These are phyloP conservation scores for Lepraria neglecta DNA, from an alignment of 495 filamentous ascomycete species.

Conservation along the genomic window DNA sequence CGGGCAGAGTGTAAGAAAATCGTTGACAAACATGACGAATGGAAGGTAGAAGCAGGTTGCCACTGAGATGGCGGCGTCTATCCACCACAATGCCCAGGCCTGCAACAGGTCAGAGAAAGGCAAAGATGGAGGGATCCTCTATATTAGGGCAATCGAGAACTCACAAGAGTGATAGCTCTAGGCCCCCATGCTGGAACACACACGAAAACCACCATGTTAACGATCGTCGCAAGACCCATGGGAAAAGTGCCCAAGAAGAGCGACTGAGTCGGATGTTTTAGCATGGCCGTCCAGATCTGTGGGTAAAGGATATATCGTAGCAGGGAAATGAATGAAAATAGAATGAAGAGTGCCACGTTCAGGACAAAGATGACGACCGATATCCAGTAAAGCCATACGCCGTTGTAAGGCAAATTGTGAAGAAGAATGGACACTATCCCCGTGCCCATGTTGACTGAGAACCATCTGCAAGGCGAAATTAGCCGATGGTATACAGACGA, in stretches of 20 bases:
- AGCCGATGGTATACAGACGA: not conserved
- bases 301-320: slow-evolving; percentile 55
- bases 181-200: slow-evolving; percentile 51
- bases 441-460: slow-evolving; percentile 57
- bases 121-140: not conserved
- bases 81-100: slow-evolving; percentile 54
- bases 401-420: slow-evolving; percentile 52
- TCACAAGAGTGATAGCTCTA: slow-evolving; percentile 30
- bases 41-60: slow-evolving; percentile 46
- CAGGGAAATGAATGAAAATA: slow-evolving; percentile 40
- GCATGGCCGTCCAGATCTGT: slow-evolving; percentile 49
- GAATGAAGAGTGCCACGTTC: slow-evolving; percentile 49
- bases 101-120: slow-evolving; percentile 8
- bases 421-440: slow-evolving; percentile 58
- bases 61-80: slow-evolving; percentile 49
- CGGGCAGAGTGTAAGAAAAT: not conserved
- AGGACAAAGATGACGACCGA: slow-evolving; percentile 49
- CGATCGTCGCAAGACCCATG: slow-evolving; percentile 57
- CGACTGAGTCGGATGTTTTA: slow-evolving; percentile 52
- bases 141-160: slow-evolving; percentile 2
- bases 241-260: slow-evolving; percentile 58
- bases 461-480: slow-evolving; percentile 35
- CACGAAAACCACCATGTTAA: slow-evolving; percentile 51
- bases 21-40: slow-evolving; percentile 46
- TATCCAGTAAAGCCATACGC: slow-evolving; percentile 46